Conservation (phyloP, 2,329 filamentous ascomycete genomes). For the Clonostachys rosea region DNA sequence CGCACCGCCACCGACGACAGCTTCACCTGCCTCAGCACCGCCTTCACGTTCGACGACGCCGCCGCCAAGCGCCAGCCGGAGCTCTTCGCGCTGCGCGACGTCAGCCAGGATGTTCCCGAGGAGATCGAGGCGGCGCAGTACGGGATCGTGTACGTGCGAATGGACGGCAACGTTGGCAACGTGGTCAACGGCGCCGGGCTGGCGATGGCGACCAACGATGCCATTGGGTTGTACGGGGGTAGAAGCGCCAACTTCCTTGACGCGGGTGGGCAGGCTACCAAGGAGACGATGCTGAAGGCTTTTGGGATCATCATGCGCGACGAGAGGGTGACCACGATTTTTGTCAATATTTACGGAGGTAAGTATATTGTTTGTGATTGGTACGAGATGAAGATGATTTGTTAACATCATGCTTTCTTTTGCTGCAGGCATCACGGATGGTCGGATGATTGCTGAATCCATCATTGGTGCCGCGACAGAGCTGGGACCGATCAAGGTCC, state of each 20-base stretch:
- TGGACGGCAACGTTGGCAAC: slow-evolving; percentile 65
- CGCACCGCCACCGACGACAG: slow-evolving; percentile 8
- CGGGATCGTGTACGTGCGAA: slow-evolving; percentile 76
- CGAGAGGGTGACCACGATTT: slow-evolving; percentile 61
- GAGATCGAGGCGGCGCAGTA: slow-evolving; percentile 41
- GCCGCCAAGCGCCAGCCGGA: slow-evolving; percentile 32
- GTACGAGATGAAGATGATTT: neutral
- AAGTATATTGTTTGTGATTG: slow-evolving; percentile 3
- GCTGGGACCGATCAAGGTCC: slow-evolving; percentile 28
- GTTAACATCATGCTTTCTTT: neutral
- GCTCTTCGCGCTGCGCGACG: slow-evolving; percentile 29
- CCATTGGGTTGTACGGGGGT: slow-evolving; percentile 63
- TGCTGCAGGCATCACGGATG: slow-evolving; percentile 36
- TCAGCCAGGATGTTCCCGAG: slow-evolving; percentile 19
- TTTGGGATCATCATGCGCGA: slow-evolving; percentile 74
- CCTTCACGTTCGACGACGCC: slow-evolving; percentile 42
- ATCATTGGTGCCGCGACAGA: slow-evolving; percentile 34
- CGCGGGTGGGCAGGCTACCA: slow-evolving; percentile 83
- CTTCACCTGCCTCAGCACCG: slow-evolving; percentile 27
- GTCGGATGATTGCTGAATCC: slow-evolving; percentile 46
- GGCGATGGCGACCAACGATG: slow-evolving; percentile 88
- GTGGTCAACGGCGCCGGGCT: slow-evolving; percentile 86
- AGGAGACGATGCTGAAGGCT: slow-evolving; percentile 71
- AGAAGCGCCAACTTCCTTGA: slow-evolving; percentile 80
- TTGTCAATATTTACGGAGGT: slow-evolving; percentile 53